phyloP scores from a whole-genome alignment of 805 yeast species.

The Candida stauntonica region DNA sequence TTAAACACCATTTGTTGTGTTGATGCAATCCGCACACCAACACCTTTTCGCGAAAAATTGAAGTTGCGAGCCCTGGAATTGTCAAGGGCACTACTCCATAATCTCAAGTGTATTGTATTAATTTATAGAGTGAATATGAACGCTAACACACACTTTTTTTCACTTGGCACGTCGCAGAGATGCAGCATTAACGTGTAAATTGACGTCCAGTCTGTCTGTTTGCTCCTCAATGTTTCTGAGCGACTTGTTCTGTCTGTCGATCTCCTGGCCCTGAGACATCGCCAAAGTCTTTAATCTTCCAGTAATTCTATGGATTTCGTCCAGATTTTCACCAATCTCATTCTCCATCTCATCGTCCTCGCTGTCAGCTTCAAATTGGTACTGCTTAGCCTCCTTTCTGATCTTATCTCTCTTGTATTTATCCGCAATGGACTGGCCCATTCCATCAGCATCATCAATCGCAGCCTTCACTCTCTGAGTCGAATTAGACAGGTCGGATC shows the following conservation, averaged over 20 bases:
- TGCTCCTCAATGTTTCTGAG: constrained; percentile 74
- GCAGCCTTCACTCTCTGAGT: constrained; percentile 68
- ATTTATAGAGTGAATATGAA: too few species aligned
- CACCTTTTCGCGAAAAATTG: too few species aligned
- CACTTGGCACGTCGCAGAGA: constrained; percentile 44
- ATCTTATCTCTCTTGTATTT: constrained; percentile 35
- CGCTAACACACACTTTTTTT: too few species aligned
- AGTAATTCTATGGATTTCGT: constrained; percentile 67
- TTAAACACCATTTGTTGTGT: too few species aligned
- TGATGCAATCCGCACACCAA: too few species aligned
- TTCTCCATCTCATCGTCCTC: constrained; percentile 93
- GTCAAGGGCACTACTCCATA: too few species aligned
- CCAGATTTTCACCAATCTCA: constrained; percentile 79
- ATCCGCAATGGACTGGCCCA: constrained; percentile 30
- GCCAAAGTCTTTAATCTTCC: constrained; percentile 72
- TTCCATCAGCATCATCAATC: constrained; percentile 38
- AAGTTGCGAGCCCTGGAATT: too few species aligned
- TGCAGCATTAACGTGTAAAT: constrained; percentile 72
- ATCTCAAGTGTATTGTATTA: too few species aligned
- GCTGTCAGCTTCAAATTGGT: constrained; percentile 82
- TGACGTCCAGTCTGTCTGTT: constrained; percentile 79
- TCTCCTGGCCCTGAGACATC: constrained; percentile 65
- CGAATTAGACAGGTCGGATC: constrained; percentile 55
- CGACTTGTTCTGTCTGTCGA: constrained; percentile 72
- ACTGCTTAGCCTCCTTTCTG: constrained; percentile 53